Conservation (phyloP, 768 basidiomycete species). For the Tylopilus rubrobrunneus region DNA sequence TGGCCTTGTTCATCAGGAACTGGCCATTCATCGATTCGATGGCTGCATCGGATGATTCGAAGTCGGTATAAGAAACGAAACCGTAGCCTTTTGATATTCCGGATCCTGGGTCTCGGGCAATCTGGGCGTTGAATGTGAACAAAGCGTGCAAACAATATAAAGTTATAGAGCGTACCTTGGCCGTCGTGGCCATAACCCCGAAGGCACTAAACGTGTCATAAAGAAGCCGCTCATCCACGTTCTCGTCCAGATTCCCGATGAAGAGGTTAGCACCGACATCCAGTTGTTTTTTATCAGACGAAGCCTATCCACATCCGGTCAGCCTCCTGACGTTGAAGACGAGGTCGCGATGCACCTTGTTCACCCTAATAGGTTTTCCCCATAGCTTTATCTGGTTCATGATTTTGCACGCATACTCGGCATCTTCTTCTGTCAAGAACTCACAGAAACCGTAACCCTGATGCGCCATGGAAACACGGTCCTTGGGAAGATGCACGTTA, state of each 20-base stretch:
- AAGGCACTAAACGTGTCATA: slow-evolving; percentile 97
- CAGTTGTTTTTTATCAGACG: slow-evolving; percentile 96
- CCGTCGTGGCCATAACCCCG: slow-evolving; percentile 86
- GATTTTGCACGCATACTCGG: slow-evolving; percentile 99
- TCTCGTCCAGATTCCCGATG: slow-evolving; percentile 92
- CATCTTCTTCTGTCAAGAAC: slow-evolving; percentile 97
- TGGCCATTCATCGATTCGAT: slow-evolving; percentile 97
- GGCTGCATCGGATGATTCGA: slow-evolving; percentile 95
- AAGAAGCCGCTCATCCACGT: slow-evolving; percentile 87
- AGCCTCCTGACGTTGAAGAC: background rate
- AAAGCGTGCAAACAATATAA: background rate
- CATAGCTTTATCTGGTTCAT: slow-evolving; percentile 99
- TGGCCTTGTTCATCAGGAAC: slow-evolving; percentile 97
- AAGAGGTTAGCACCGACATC: slow-evolving; percentile 98
- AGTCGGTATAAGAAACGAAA: slow-evolving; percentile 96
- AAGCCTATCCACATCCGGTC: slow-evolving; percentile 57
- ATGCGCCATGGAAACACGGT: slow-evolving; percentile 96
- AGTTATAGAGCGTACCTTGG: slow-evolving; percentile 51
- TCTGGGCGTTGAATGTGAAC: slow-evolving; percentile 42
- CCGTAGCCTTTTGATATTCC: slow-evolving; percentile 96
- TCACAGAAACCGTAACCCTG: slow-evolving; percentile 99
- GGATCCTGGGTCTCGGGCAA: slow-evolving; percentile 81
- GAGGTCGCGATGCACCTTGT: slow-evolving; percentile 69
- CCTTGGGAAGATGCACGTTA: slow-evolving; percentile 97
- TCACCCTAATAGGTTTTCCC: slow-evolving; percentile 98